phyloP scores from a whole-genome alignment of 2,329 filamentous ascomycete genomes.

The Fusarium miscanthi region DNA sequence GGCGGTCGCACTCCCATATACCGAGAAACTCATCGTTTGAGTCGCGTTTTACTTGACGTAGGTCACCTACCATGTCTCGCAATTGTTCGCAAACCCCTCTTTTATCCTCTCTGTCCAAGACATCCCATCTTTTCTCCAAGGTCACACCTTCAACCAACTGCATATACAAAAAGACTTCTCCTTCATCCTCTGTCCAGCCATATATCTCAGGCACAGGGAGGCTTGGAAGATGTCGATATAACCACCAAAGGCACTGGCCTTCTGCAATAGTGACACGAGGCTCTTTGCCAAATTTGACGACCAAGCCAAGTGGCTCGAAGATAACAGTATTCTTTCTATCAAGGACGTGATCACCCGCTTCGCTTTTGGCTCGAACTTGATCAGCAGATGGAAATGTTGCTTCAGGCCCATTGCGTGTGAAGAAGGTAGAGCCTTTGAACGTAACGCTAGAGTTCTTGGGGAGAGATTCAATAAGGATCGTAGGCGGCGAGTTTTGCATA shows the following conservation, averaged over 20 bases:
- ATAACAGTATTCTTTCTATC: neutral
- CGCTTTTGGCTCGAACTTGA: neutral
- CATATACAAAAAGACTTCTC: constrained; percentile 13
- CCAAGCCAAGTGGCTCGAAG: rapidly evolving
- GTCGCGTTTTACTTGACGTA: neutral
- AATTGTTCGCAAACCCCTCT: neutral
- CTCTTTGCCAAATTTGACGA: neutral
- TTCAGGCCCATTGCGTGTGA: rapidly evolving
- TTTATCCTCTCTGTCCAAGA: neutral
- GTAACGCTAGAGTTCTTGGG: neutral
- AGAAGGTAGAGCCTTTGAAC: neutral
- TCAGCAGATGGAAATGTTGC: neutral
- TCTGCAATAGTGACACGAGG: neutral
- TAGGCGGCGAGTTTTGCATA: neutral
- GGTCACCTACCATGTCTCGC: neutral
- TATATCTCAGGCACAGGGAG: constrained; percentile 26
- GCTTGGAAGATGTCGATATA: neutral
- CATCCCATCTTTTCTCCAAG: constrained; percentile 2
- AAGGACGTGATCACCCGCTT: neutral
- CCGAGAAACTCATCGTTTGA: constrained; percentile 7
- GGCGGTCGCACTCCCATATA: neutral
- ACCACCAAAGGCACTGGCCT: neutral
- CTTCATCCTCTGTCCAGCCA: neutral
- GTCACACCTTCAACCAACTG: neutral
- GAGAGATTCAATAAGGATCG: rapidly evolving